These are phyloP conservation scores for Skeletonema menzelii DNA, from an alignment of 108 stramenopile genomes.

Conservation along the genomic window DNA sequence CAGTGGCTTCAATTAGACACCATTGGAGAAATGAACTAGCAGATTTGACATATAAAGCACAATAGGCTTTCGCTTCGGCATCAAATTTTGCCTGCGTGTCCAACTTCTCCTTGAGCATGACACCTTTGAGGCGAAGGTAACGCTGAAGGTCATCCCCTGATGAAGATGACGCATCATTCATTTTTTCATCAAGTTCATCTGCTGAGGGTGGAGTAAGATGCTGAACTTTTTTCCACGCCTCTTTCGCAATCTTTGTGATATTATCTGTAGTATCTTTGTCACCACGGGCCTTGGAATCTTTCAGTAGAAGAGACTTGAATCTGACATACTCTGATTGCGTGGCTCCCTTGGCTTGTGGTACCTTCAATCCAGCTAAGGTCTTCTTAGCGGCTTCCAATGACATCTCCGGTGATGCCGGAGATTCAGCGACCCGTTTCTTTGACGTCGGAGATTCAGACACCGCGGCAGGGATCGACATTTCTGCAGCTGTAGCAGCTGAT, in stretches of 20 bases:
- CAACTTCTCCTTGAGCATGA: background rate
- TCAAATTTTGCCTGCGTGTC: background rate
- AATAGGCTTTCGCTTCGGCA: background rate
- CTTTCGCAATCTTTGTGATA: slow-evolving; percentile 2
- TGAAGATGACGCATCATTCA: no score
- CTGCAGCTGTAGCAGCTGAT: no score
- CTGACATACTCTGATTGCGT: background rate
- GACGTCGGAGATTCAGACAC: no score
- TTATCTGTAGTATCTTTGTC: slow-evolving; percentile 1
- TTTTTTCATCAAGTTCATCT: background rate
- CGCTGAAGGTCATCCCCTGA: background rate
- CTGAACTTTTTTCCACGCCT: background rate
- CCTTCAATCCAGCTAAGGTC: no score
- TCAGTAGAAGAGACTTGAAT: background rate
- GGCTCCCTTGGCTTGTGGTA: background rate
- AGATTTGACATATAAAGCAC: background rate
- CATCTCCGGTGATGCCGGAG: no score
- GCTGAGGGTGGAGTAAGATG: background rate
- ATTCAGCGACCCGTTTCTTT: no score
- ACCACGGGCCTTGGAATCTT: background rate
- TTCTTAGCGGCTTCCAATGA: no score
- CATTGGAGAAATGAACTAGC: background rate
- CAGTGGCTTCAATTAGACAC: background rate
- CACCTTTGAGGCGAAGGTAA: background rate
- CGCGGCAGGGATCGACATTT: no score